These are phyloP conservation scores for Aschersonia sp. DNA, from an alignment of 2,329 filamentous ascomycete species.

Conservation along the genomic window DNA sequence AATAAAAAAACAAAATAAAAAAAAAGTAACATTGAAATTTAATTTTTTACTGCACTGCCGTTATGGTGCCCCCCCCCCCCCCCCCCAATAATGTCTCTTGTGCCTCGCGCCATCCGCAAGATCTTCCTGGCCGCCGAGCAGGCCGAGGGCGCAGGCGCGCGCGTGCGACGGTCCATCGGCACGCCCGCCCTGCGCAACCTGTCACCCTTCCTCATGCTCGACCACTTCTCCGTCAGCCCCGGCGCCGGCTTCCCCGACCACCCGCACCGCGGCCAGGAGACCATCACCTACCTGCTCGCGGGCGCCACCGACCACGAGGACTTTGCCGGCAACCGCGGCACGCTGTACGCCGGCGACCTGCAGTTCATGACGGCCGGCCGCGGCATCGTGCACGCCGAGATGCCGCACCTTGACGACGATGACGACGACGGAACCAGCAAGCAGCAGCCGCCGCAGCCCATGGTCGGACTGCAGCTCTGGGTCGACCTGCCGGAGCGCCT, in stretches of 20 bases:
- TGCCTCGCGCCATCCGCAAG: constrained; percentile 64
- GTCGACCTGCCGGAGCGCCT: constrained; percentile 73
- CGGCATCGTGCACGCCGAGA: constrained; percentile 91
- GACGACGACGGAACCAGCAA: constrained; percentile 22
- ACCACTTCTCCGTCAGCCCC: constrained; percentile 70
- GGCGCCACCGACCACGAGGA: constrained; percentile 87
- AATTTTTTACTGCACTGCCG: no score
- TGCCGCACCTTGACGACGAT: constrained; percentile 53
- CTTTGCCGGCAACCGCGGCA: constrained; percentile 74
- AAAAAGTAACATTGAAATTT: no score
- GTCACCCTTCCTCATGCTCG: constrained; percentile 89
- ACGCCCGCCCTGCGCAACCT: constrained; percentile 73
- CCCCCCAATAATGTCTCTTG: constrained; percentile 32
- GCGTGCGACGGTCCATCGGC: constrained; percentile 76
- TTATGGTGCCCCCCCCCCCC: no score
- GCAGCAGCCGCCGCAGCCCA: constrained; percentile 28
- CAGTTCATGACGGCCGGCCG: constrained; percentile 95
- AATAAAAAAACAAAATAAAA: no score
- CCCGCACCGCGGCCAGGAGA: constrained; percentile 67
- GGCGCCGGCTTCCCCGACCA: constrained; percentile 23
- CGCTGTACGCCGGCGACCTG: constrained; percentile 72
- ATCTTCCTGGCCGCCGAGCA: constrained; percentile 76
- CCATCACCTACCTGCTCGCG: constrained; percentile 76
- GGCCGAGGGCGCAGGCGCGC: constrained; percentile 74
- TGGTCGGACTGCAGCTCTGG: constrained; percentile 88